Percentiles rank a stretch among this genome's conserved stretches.
These are phyloP conservation scores for Aspergillus carlsbadensis DNA, from an alignment of 495 filamentous ascomycete genomes.

Conservation along the genomic window DNA sequence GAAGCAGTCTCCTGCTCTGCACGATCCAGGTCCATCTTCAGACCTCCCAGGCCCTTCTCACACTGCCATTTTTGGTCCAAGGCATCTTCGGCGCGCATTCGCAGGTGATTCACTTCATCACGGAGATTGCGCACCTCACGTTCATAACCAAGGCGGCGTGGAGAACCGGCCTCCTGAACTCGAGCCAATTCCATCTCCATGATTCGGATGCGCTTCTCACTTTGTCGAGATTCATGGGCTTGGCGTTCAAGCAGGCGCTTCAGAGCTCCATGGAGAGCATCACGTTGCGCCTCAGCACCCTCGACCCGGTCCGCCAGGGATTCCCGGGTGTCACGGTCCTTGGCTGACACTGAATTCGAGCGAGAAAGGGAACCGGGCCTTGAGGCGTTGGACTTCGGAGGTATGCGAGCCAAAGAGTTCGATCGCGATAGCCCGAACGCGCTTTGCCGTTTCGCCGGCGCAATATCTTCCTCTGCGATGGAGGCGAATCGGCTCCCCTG, in stretches of 20 bases:
- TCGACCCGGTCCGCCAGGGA: slow-evolving; percentile 80
- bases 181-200: slow-evolving; percentile 78
- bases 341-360: slow-evolving; percentile 61
- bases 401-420: slow-evolving; percentile 56
- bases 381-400: slow-evolving; percentile 29
- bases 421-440: slow-evolving; percentile 57
- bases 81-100: slow-evolving; percentile 89
- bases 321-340: slow-evolving; percentile 64
- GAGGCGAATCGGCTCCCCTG: slow-evolving; percentile 55
- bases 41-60: slow-evolving; percentile 85
- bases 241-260: slow-evolving; percentile 87
- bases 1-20: slow-evolving; percentile 89
- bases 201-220: slow-evolving; percentile 69
- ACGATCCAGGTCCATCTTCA: slow-evolving; percentile 97
- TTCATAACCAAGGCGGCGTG: slow-evolving; percentile 75
- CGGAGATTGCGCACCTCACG: slow-evolving; percentile 75
- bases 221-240: slow-evolving; percentile 74
- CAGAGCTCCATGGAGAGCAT: slow-evolving; percentile 84
- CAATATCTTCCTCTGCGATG: slow-evolving; percentile 61
- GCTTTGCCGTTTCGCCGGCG: slow-evolving; percentile 25
- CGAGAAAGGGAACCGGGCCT: slow-evolving; percentile 47
- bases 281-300: slow-evolving; percentile 89
- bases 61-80: slow-evolving; percentile 96
- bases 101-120: slow-evolving; percentile 79
- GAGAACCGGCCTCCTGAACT: slow-evolving; percentile 63